These are phyloP conservation scores for Cercospora sp. DNA, from an alignment of 2,329 filamentous ascomycete genomes.

Conservation along the genomic window DNA sequence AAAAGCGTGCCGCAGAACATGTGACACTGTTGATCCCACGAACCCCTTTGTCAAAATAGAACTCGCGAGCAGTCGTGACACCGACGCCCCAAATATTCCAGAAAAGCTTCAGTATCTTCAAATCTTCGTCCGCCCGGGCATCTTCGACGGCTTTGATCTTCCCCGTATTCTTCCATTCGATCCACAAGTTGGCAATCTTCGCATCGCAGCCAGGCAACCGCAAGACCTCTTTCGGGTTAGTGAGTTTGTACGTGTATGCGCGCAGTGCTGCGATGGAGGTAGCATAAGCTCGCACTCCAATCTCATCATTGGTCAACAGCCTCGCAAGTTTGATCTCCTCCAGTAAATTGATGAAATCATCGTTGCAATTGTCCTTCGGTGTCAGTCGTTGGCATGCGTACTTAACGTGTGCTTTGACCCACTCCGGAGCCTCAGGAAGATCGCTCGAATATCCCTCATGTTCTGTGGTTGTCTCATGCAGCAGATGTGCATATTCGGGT, in stretches of 20 bases:
- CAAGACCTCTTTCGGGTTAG: conserved; percentile 45
- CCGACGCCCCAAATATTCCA: conserved; percentile 92
- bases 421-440: conserved; percentile 69
- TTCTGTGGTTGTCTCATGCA: conserved; percentile 72
- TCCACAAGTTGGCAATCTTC: conserved; percentile 76
- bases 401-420: conserved; percentile 60
- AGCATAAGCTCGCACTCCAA: conserved; percentile 83
- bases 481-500: conserved; percentile 48
- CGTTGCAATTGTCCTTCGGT: conserved; percentile 68
- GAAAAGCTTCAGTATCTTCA: conserved; percentile 68
- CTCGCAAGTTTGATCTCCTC: conserved; percentile 72
- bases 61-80: conserved; percentile 74
- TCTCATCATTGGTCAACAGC: conserved; percentile 69
- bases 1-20: background rate
- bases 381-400: conserved; percentile 84
- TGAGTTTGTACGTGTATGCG: conserved; percentile 69
- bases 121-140: conserved; percentile 62
- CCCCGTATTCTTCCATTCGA: conserved; percentile 67
- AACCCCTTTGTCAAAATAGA: conserved; percentile 67
- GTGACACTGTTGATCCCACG: background rate
- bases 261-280: conserved; percentile 80
- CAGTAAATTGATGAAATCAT: conserved; percentile 70
- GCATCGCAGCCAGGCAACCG: conserved; percentile 74
- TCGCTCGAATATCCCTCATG: conserved; percentile 54
- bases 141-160: conserved; percentile 62